These are phyloP conservation scores for Cladophialophora bantiana DNA, from an alignment of 2,329 filamentous ascomycete species.

Conservation along the genomic window DNA sequence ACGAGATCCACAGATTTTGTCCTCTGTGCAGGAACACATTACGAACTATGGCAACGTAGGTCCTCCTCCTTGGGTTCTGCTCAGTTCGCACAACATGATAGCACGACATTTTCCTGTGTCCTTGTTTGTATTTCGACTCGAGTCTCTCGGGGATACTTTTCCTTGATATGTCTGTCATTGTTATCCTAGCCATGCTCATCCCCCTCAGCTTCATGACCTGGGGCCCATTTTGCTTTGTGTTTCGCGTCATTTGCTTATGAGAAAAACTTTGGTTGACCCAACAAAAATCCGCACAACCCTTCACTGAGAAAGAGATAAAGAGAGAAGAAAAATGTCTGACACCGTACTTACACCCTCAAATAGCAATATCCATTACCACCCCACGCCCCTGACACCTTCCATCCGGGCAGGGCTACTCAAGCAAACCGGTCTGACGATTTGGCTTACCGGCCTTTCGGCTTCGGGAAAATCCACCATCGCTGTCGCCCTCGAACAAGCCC, in stretches of 20 bases:
- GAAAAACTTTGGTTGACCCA: neutral
- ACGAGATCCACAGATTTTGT: neutral
- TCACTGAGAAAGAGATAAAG: neutral
- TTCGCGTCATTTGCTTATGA: neutral
- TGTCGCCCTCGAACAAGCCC: constrained; percentile 94
- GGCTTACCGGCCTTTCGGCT: constrained; percentile 95
- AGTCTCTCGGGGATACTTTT: constrained; percentile 19
- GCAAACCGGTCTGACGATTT: constrained; percentile 92
- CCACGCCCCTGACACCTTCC: constrained; percentile 50
- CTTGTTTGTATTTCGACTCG: constrained; percentile 2
- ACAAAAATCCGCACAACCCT: constrained; percentile 2
- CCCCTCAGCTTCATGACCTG: neutral
- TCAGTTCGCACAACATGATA: constrained; percentile 22
- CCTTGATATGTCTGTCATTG: constrained; percentile 19
- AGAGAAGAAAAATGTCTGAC: constrained; percentile 7
- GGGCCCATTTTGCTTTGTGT: neutral
- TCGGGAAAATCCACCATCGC: constrained; percentile 98
- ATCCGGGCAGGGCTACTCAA: constrained; percentile 63
- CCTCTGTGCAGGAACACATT: constrained; percentile 9
- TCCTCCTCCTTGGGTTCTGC: constrained; percentile 21
- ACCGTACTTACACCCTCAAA: constrained; percentile 16
- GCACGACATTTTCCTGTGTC: constrained; percentile 23
- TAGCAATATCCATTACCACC: constrained; percentile 58
- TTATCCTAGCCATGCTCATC: neutral
- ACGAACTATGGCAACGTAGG: constrained; percentile 48